These are phyloP conservation scores for Knoxdaviesia capensis DNA, from an alignment of 2,329 filamentous ascomycete genomes.

Conservation along the genomic window DNA sequence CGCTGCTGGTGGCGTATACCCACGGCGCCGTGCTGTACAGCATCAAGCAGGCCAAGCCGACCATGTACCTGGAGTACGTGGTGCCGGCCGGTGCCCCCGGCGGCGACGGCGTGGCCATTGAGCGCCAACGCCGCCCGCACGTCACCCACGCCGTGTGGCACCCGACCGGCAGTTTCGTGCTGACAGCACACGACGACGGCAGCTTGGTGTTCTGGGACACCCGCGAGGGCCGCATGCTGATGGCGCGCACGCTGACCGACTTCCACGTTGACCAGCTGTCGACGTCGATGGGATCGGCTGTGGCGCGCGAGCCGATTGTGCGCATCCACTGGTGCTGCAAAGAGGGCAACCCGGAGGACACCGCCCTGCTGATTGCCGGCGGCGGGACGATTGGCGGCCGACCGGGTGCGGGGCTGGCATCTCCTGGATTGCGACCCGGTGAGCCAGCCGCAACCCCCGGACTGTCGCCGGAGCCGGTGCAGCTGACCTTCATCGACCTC, in stretches of 20 bases:
- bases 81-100: slow-evolving; percentile 67
- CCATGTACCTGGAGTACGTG: slow-evolving; percentile 67
- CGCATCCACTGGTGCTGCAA: slow-evolving; percentile 88
- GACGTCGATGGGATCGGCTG: slow-evolving; percentile 29
- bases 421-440: too few relatives aligned
- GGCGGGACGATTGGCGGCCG: slow-evolving; percentile 48
- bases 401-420: too few relatives aligned
- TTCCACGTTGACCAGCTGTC: slow-evolving; percentile 48
- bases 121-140: slow-evolving; percentile 46
- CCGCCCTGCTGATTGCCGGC: slow-evolving; percentile 68
- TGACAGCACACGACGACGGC: slow-evolving; percentile 77
- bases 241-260: slow-evolving; percentile 63
- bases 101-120: slow-evolving; percentile 45
- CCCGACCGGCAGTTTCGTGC: slow-evolving; percentile 74
- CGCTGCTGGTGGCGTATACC: slow-evolving; percentile 75
- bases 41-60: slow-evolving; percentile 72
- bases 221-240: slow-evolving; percentile 66
- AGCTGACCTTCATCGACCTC: slow-evolving; percentile 75
- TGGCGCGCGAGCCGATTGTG: slow-evolving; percentile 55
- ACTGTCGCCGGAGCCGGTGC: slow-evolving; percentile 53
- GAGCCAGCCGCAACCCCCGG: too few relatives aligned
- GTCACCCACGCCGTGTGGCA: slow-evolving; percentile 83
- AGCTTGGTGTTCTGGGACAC: slow-evolving; percentile 89
- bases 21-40: slow-evolving; percentile 80
- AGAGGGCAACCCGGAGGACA: slow-evolving; percentile 82